Evolutionary conservation across 1,284 basidiomycete genomes (phyloP), one percentile per base, ranked within the genome.

Genomic region (Wolfiporia cocos): DNA sequence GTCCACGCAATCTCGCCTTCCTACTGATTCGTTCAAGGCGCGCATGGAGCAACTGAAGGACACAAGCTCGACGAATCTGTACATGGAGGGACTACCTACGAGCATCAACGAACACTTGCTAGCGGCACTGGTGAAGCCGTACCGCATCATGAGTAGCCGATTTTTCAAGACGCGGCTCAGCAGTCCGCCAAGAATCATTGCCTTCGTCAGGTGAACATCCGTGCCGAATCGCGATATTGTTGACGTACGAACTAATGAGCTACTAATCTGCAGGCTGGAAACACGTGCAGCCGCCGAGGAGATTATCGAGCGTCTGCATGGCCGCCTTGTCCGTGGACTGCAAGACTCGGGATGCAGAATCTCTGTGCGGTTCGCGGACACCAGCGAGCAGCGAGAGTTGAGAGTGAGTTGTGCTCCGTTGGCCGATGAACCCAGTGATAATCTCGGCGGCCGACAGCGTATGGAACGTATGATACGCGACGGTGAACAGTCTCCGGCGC

Each of bases 131-230:
- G 73, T 85, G 17, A 62, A 66, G 0, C 83, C 83, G 1, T 69
- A 82, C 57, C 64, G 69, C 32, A 85, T 87, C 49, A 80, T 75
- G 61, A 84, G 80, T 52, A 81, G 74, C 48, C 70, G 84, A 14
- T 81, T 85, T 57, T 86, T 86, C 61, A 78, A 81, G 58, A 86
- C 83, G 5, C 73, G 80, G 48, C 56, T 86, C 17, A 85, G 81
- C 49, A 74, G 76, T 46, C 84, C 83, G 2, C 83, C 84, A 7
- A 68, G 81, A 43, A 82, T 85, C 47, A 86, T 86, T 44, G 83
- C 83, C 0, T 86, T 86, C 51, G 81, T 86, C 29, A 68, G 83
- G 83, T 83, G 48, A 19, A 71, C 35, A 15, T 19, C 7, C 18
- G 12, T 22, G n/a, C n/a, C n/a, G n/a, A n/a, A n/a, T n/a, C n/a